A percentile compares a stretch with the other conserved stretches of the same genome.
Conservation (phyloP, 1,139 yeast species). For the Blastobotrys elegans region DNA sequence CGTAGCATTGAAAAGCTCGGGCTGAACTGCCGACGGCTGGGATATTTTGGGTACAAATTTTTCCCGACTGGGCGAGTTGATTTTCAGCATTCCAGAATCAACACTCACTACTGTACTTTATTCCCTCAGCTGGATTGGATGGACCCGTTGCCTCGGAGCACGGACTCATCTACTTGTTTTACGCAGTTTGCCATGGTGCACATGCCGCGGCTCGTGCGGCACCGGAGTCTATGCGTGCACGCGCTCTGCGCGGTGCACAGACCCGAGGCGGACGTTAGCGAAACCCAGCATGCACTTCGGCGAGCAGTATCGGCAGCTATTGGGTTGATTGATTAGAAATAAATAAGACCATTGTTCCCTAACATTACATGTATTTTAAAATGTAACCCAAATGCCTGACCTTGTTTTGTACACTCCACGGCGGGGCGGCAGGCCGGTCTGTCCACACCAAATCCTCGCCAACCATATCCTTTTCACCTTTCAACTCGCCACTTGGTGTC, state of each 20-base stretch:
- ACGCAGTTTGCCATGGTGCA: not conserved
- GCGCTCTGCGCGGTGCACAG: conserved; percentile 1
- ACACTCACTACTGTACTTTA: not conserved
- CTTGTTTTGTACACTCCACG: conserved; percentile 29
- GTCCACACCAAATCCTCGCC: conserved; percentile 22
- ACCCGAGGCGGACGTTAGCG: conserved; percentile 1
- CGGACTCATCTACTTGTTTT: not conserved
- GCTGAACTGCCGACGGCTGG: not conserved
- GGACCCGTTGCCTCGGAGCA: not conserved
- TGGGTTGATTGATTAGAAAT: not conserved
- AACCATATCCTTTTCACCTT: conserved; percentile 31
- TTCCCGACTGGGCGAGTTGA: not conserved
- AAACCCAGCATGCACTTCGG: conserved; percentile 1
- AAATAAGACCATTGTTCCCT: not conserved
- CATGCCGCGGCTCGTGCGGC: not conserved
- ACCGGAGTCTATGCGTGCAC: not conserved
- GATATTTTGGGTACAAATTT: not conserved
- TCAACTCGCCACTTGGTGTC: conserved; percentile 20
- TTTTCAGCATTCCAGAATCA: not conserved
- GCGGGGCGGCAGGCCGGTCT: conserved; percentile 24
- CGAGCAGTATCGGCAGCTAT: not conserved
- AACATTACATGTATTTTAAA: not conserved
- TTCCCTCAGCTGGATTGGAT: not conserved
- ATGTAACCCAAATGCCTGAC: conserved; percentile 35
- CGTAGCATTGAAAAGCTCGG: not conserved